Evolutionary conservation across 176 grass and related monocot genomes (phyloP).

Genomic region (Avena insularis): DNA sequence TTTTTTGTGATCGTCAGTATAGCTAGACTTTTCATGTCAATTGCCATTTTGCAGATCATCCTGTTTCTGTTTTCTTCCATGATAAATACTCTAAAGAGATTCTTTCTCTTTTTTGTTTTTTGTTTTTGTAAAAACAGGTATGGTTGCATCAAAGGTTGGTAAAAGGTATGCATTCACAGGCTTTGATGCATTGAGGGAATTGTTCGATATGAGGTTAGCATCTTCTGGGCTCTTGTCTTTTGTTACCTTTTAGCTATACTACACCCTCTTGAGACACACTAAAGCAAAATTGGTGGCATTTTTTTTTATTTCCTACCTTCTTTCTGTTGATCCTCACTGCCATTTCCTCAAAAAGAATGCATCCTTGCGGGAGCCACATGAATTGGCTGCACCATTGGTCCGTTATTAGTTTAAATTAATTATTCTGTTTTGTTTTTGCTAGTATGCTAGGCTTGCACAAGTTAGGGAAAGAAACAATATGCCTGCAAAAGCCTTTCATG

Average conservation of each 20-base stretch:
- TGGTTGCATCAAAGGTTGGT: slow-evolving; percentile 97
- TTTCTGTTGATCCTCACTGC: slow-evolving; percentile 17
- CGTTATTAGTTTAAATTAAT: slow-evolving; percentile 7
- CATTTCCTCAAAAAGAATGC: background rate
- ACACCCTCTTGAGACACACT: background rate
- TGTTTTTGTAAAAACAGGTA: slow-evolving; percentile 53
- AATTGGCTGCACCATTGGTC: background rate
- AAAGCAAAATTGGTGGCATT: slow-evolving; percentile 1
- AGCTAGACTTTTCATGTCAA: slow-evolving; percentile 13
- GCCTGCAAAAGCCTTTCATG: slow-evolving; percentile 5
- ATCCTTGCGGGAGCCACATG: slow-evolving; percentile 22
- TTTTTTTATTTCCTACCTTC: slow-evolving; percentile 7
- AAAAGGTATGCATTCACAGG: slow-evolving; percentile 97
- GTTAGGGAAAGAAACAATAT: background rate
- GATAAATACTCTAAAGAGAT: slow-evolving; percentile 33
- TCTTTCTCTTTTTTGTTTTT: slow-evolving; percentile 30
- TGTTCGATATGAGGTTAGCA: slow-evolving; percentile 85
- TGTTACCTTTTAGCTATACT: background rate
- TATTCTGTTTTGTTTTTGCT: background rate
- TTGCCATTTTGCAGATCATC: background rate
- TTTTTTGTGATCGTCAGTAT: slow-evolving; percentile 12
- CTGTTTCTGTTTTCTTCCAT: slow-evolving; percentile 8
- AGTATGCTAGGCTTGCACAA: background rate
- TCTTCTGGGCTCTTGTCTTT: slow-evolving; percentile 9
- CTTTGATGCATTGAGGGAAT: slow-evolving; percentile 88